Evolutionary conservation across 2,329 filamentous ascomycete genomes (phyloP).

Genomic region (Aspergillus floridensis): DNA sequence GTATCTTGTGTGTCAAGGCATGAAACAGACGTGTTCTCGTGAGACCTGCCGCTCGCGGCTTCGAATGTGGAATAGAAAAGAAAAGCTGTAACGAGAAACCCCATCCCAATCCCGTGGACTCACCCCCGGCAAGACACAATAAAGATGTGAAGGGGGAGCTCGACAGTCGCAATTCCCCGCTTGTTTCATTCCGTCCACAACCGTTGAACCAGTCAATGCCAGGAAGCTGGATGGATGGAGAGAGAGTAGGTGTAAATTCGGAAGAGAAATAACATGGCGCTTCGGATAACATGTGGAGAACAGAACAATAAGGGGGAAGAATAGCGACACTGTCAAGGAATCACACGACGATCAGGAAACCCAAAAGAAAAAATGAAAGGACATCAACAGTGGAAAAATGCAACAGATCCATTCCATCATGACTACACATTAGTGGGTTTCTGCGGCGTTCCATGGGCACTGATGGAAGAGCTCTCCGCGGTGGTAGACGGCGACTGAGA

Average conservation of each 20-base stretch:
- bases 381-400: constrained; percentile 9
- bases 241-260: constrained; percentile 11
- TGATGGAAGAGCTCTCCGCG: constrained; percentile 31
- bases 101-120: constrained; percentile 15
- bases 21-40: constrained; percentile 32
- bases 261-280: constrained; percentile 17
- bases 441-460: constrained; percentile 20
- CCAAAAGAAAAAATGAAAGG: constrained; percentile 20
- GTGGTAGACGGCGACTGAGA: constrained; percentile 40
- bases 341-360: constrained; percentile 20
- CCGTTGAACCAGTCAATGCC: constrained; percentile 12
- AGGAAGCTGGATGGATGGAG: constrained; percentile 18
- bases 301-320: constrained; percentile 6
- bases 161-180: constrained; percentile 7
- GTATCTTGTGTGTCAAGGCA: constrained; percentile 36
- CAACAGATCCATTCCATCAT: constrained; percentile 16
- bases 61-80: constrained; percentile 12
- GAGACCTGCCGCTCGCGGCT: constrained; percentile 24
- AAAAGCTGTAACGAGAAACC: constrained; percentile 10
- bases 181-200: constrained; percentile 12
- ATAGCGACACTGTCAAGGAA: constrained; percentile 20
- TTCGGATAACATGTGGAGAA: constrained; percentile 14
- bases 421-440: constrained; percentile 31
- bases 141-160: constrained; percentile 1
- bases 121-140: constrained; percentile 15